Evolutionary conservation across 306 rosid genomes (phyloP).

Genomic region (Mucuna pruriens): DNA sequence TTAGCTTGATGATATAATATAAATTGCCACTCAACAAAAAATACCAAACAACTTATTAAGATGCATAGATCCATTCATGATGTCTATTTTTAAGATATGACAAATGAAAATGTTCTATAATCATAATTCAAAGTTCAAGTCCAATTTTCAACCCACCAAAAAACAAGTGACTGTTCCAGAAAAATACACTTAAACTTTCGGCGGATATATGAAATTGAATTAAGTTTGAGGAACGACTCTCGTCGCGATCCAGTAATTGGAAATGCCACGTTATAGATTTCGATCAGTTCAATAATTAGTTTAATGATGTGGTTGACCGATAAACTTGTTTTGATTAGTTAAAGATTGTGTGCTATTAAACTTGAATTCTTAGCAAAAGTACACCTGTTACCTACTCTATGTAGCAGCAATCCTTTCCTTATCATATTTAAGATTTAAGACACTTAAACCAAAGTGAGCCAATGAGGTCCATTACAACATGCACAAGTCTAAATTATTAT

Average conservation of each 20-base stretch:
- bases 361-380: not conserved
- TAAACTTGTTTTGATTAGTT: conserved; percentile 28
- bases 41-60: not conserved
- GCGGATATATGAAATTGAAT: conserved; percentile 8
- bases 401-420: not conserved
- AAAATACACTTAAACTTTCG: conserved; percentile 38
- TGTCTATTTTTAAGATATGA: not conserved
- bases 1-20: not conserved
- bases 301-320: not conserved
- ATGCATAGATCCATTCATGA: not conserved
- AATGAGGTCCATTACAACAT: too few relatives aligned
- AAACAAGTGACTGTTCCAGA: not conserved
- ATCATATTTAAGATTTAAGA: not conserved
- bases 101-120: not conserved
- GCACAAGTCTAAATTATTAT: not conserved
- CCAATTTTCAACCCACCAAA: not conserved
- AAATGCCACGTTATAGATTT: not conserved
- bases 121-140: not conserved
- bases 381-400: conserved; percentile 16
- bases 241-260: conserved; percentile 14
- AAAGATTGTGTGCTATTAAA: not conserved
- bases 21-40: not conserved
- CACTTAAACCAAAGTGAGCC: not conserved
- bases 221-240: not conserved
- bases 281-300: conserved; percentile 3